Percentiles rank a stretch among this genome's conserved stretches.
Evolutionary conservation across 2,329 filamentous ascomycete species (phyloP).

Genomic region (Ophiostoma himal-ulmi): DNA sequence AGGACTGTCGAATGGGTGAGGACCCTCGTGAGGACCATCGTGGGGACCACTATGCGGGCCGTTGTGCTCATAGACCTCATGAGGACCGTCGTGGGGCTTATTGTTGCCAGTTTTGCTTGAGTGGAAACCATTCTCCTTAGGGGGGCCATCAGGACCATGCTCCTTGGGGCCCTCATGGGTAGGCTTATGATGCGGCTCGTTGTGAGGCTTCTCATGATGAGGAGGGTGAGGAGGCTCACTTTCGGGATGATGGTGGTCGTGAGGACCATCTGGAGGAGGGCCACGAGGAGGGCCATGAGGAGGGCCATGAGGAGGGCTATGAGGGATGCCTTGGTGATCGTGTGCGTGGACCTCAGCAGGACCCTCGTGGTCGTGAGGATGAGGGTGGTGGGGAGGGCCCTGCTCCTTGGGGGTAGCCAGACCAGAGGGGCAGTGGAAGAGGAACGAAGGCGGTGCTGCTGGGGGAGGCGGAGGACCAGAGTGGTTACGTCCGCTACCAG

Average conservation of each 20-base stretch:
- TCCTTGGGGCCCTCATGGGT: conserved; percentile 11
- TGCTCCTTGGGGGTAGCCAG: background rate
- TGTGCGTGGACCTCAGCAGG: background rate
- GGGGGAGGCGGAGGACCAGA: conserved; percentile 17
- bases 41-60: background rate
- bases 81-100: background rate
- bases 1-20: background rate
- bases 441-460: conserved; percentile 21
- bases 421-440: conserved; percentile 26
- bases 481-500: conserved; percentile 1
- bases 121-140: background rate
- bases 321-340: background rate
- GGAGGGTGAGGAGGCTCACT: background rate
- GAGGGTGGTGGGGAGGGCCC: background rate
- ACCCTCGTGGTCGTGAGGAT: background rate
- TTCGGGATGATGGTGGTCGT: background rate
- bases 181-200: background rate
- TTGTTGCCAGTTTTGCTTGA: background rate
- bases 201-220: background rate
- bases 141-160: conserved; percentile 9
- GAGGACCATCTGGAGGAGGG: background rate
- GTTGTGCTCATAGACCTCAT: background rate
- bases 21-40: background rate
- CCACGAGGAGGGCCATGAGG: background rate
- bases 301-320: background rate